phyloP scores from a whole-genome alignment of 75 land plant genomes.

The Sequoia sempervirens region DNA sequence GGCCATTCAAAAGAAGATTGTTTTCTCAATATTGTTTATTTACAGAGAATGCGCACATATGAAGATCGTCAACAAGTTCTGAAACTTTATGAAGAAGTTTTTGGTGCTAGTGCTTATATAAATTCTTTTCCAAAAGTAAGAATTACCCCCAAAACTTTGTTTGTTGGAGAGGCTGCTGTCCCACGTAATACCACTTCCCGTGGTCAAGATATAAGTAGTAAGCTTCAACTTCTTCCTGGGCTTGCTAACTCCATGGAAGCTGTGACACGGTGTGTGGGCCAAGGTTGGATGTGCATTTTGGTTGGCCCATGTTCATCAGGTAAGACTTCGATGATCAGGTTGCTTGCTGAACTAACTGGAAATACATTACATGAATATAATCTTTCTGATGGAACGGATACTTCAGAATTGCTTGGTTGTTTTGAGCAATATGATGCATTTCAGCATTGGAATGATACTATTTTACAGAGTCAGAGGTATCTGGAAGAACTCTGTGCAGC shows the following conservation, averaged over 20 bases:
- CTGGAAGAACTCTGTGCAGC: constrained; percentile 36
- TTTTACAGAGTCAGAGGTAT: constrained; percentile 41
- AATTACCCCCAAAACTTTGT: constrained; percentile 34
- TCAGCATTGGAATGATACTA: constrained; percentile 43
- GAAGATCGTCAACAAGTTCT: constrained; percentile 67
- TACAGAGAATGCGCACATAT: constrained; percentile 87
- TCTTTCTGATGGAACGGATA: constrained; percentile 86
- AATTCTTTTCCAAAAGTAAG: constrained; percentile 53
- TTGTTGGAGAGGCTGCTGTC: constrained; percentile 49
- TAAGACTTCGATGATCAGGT: constrained; percentile 76
- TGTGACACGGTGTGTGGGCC: constrained; percentile 62
- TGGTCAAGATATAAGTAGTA: constrained; percentile 20
- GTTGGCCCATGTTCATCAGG: constrained; percentile 94
- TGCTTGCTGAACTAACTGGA: constrained; percentile 82
- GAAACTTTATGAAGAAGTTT: constrained; percentile 66
- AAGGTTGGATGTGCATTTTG: constrained; percentile 89
- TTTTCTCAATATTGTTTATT: constrained; percentile 65
- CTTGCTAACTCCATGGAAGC: constrained; percentile 60
- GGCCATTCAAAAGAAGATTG: constrained; percentile 14
- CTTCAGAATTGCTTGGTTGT: constrained; percentile 94
- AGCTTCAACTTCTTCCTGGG: constrained; percentile 64
- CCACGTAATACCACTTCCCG: constrained; percentile 38
- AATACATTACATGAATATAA: constrained; percentile 67
- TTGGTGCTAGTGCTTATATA: constrained; percentile 46
- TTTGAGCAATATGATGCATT: constrained; percentile 91